A percentile compares a stretch with the other conserved stretches of the same genome.
Evolutionary conservation across 2,329 filamentous ascomycete genomes (phyloP).

Genomic region (Trichoderma sp.): DNA sequence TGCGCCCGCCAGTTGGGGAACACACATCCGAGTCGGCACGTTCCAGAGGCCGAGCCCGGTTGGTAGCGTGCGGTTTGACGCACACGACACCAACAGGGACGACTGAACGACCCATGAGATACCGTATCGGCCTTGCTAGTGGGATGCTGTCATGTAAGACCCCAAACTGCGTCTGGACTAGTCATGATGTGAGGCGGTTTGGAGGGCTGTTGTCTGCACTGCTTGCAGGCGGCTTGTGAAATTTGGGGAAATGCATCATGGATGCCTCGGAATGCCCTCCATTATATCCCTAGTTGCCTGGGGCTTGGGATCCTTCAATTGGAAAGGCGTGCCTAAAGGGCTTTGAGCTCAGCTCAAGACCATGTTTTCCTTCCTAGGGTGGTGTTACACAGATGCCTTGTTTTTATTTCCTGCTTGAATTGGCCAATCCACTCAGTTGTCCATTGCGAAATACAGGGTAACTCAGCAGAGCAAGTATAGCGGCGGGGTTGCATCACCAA

Average conservation of each 20-base stretch:
- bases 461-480: background rate
- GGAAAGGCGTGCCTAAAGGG: background rate
- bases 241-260: background rate
- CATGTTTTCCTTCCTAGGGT: background rate
- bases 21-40: slow-evolving; percentile 3
- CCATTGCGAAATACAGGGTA: background rate
- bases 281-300: background rate
- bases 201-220: background rate
- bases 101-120: background rate
- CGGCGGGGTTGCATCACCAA: slow-evolving; percentile 6
- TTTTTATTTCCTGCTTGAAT: background rate
- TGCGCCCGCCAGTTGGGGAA: slow-evolving; percentile 1
- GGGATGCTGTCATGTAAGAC: slow-evolving; percentile 9
- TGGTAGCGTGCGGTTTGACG: background rate
- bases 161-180: background rate
- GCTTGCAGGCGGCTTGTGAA: background rate
- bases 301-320: background rate
- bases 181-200: background rate
- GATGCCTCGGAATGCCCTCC: slow-evolving; percentile 2
- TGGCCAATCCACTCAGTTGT: background rate
- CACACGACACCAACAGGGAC: background rate
- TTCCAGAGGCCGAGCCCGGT: slow-evolving; percentile 2
- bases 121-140: background rate
- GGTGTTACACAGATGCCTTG: background rate
- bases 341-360: background rate